Base-by-base conservation (phyloP, 2,329 filamentous ascomycete species). In the Sporothrix humicola region DNA sequence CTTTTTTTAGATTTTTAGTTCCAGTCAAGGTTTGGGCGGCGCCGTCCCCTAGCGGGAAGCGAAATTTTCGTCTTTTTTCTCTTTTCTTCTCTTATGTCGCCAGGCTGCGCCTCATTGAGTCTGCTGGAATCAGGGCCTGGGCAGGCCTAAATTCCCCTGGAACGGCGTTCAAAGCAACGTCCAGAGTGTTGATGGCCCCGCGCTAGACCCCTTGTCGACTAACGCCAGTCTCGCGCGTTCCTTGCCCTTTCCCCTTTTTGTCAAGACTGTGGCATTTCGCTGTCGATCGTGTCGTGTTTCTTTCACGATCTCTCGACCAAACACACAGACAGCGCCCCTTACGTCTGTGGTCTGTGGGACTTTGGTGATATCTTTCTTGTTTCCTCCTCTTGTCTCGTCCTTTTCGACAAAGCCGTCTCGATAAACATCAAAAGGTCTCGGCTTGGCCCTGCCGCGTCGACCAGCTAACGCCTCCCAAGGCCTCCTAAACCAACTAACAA, bases 1-100 rank as follows among this genome's bases (percentile, higher is more conserved):
- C 37, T 66, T 50, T 66, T 66, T 66, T 66, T 66, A 48, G 63
- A 50, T 48, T 66, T 66, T 31, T 12, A n/a, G 20, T 56, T 56
- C 23, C 13, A 12, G n/a, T 20, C 8, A 9, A 20, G 6, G 12
- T n/a, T 20, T 54, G 3, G 52, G 4, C 17, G 31, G 31, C 31
- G 31, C 31, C 31, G 31, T 37, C 31, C 31, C 31, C 31, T 37
- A 37, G 31, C 31, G 3, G 5, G 9, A 52, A 17, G 50, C 52
- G 15, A 20, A 54, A 54, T n/a, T n/a, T 54, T 54, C 15, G 50
- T 20, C 50, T 23, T 58, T 59, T 59, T 7, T 23, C n/a, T 20
- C 50, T 23, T 58, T 59, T 59, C 6, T 23, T 17, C 58, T 17
- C 20, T 23, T 42, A 13, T 61, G 13, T 48, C 10, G 46, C 10